Evolutionary conservation across 1,139 yeast genomes (phyloP).

Genomic region (Nakaseomyces uthaithaninus): DNA sequence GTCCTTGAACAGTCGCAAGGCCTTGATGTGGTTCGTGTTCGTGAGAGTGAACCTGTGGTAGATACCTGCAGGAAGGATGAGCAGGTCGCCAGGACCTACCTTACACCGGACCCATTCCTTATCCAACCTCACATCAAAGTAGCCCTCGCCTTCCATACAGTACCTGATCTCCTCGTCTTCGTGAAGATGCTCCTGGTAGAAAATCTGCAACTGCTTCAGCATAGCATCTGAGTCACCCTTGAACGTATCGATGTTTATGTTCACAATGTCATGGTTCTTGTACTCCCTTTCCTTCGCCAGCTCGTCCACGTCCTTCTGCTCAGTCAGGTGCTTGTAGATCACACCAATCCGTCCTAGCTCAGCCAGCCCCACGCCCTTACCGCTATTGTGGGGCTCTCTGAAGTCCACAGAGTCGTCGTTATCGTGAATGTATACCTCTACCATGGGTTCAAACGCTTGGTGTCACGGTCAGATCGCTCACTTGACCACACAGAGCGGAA

Average conservation of each 20-base stretch:
- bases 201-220: slow-evolving; percentile 55
- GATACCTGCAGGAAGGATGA: slow-evolving; percentile 82
- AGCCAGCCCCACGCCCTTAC: slow-evolving; percentile 43
- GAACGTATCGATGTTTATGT: slow-evolving; percentile 52
- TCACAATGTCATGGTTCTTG: slow-evolving; percentile 70
- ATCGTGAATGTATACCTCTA: slow-evolving; percentile 65
- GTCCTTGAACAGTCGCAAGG: slow-evolving; percentile 79
- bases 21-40: slow-evolving; percentile 53
- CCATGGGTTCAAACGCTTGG: too few relatives aligned
- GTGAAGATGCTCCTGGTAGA: slow-evolving; percentile 84
- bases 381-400: slow-evolving; percentile 70
- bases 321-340: slow-evolving; percentile 47
- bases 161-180: slow-evolving; percentile 97
- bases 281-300: slow-evolving; percentile 66
- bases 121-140: slow-evolving; percentile 67
- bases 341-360: slow-evolving; percentile 61
- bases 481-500: too few relatives aligned
- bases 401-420: slow-evolving; percentile 52
- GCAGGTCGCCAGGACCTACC: slow-evolving; percentile 56
- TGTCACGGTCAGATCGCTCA: too few relatives aligned
- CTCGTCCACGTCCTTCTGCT: slow-evolving; percentile 50
- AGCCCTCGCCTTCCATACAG: slow-evolving; percentile 83
- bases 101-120: slow-evolving; percentile 77
- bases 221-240: slow-evolving; percentile 55
- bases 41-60: slow-evolving; percentile 86